Conservation (phyloP, 306 rosid genomes). For the Quercus variabilis region DNA sequence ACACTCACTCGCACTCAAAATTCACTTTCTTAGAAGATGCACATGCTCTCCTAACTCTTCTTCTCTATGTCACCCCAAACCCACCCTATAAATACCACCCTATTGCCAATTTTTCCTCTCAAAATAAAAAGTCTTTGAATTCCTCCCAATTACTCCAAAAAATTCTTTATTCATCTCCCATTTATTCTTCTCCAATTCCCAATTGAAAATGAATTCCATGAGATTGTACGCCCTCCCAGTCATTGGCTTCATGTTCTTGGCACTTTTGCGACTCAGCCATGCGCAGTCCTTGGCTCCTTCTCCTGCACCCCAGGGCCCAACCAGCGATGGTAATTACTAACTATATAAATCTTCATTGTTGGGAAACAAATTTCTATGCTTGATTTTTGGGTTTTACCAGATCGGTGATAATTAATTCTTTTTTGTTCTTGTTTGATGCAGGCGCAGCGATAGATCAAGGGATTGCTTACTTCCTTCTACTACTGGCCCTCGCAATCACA, state of each 20-base stretch:
- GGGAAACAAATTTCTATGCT: neutral
- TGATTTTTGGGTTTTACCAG: neutral
- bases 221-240: conserved; percentile 31
- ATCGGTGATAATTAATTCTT: neutral
- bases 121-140: neutral
- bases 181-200: neutral
- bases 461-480: conserved; percentile 54
- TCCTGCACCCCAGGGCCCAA: conserved; percentile 41
- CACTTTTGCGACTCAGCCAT: conserved; percentile 26
- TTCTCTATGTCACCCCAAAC: neutral
- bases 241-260: conserved; percentile 33
- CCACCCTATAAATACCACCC: conserved; percentile 24
- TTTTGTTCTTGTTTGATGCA: neutral
- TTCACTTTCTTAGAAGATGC: conserved; percentile 30
- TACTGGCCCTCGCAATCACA: conserved; percentile 64
- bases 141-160: neutral
- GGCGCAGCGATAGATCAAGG: conserved; percentile 73
- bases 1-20: neutral
- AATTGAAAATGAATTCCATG: conserved; percentile 23
- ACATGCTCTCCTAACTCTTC: neutral
- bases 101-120: neutral
- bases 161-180: neutral
- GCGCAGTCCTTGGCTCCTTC: conserved; percentile 49
- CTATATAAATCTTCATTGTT: neutral
- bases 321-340: conserved; percentile 41